A percentile compares a stretch with the other conserved stretches of the same genome.
Evolutionary conservation across 2,329 filamentous ascomycete species (phyloP).

Genomic region (Septoria linicola): DNA sequence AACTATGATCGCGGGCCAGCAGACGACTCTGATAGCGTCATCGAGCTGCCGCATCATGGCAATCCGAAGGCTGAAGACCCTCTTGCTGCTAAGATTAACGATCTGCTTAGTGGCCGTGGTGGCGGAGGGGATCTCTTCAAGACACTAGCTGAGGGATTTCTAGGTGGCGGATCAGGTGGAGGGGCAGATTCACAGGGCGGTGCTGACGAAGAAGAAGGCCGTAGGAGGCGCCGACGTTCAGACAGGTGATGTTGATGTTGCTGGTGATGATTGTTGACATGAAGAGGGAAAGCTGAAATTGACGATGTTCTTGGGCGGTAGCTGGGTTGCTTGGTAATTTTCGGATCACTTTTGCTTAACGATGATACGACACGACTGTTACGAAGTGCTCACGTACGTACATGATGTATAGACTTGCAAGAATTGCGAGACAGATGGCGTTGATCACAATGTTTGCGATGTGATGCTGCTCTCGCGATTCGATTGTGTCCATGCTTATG

Average conservation of each 20-base stretch:
- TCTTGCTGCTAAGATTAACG: conserved; percentile 34
- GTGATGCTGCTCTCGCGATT: no score
- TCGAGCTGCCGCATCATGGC: conserved; percentile 39
- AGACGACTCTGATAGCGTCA: conserved; percentile 35
- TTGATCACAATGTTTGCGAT: background rate
- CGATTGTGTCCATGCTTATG: no score
- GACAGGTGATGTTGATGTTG: conserved; percentile 14
- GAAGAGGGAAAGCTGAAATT: background rate
- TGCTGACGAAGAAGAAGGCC: conserved; percentile 19
- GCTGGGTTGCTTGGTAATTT: background rate
- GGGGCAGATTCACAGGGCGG: conserved; percentile 10
- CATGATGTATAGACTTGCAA: background rate
- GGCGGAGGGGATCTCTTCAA: conserved; percentile 32
- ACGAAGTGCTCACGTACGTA: background rate
- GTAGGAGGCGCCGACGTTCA: conserved; percentile 24
- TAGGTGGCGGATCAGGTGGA: conserved; percentile 14
- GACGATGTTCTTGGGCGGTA: background rate
- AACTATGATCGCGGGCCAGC: conserved; percentile 29
- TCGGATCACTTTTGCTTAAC: background rate
- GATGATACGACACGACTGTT: conserved; percentile 7
- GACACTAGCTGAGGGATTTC: conserved; percentile 27
- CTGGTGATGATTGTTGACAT: background rate
- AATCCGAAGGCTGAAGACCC: conserved; percentile 34
- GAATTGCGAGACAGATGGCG: background rate
- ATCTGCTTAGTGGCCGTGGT: conserved; percentile 34